phyloP scores from a whole-genome alignment of 1,284 basidiomycete species.

The Leccinum pachyderme region DNA sequence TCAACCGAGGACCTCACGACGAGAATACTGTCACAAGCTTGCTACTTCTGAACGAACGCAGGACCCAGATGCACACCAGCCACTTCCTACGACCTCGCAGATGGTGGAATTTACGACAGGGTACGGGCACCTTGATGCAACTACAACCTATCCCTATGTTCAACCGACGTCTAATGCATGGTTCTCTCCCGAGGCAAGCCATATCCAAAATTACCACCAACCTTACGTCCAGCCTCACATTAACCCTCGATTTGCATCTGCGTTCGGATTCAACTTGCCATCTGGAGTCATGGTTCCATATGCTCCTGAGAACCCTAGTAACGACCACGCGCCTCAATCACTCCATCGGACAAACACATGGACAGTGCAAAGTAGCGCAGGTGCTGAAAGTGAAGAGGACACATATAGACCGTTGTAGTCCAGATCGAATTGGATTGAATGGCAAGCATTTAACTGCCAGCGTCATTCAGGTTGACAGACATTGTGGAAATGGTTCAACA shows the following conservation, averaged over 20 bases:
- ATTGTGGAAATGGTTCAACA: not conserved
- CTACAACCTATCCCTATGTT: conserved; percentile 12
- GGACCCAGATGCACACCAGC: conserved; percentile 31
- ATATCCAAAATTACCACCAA: conserved; percentile 34
- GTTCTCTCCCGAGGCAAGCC: conserved; percentile 13
- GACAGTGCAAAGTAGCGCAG: conserved; percentile 25
- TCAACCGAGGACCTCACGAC: conserved; percentile 16
- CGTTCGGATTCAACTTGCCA: conserved; percentile 47
- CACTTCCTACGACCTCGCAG: conserved; percentile 46
- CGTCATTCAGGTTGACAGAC: conserved; percentile 1
- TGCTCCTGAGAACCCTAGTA: conserved; percentile 12
- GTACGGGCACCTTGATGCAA: conserved; percentile 39
- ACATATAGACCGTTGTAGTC: conserved; percentile 29
- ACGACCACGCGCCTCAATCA: conserved; percentile 10
- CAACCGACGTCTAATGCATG: conserved; percentile 17
- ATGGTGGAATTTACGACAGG: conserved; percentile 47
- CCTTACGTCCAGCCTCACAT: conserved; percentile 74
- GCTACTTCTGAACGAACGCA: conserved; percentile 22
- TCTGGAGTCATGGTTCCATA: conserved; percentile 13
- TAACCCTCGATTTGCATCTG: conserved; percentile 68
- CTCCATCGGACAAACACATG: conserved; percentile 31
- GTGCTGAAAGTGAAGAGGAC: conserved; percentile 19
- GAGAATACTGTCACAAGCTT: conserved; percentile 12
- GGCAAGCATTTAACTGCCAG: conserved; percentile 12
- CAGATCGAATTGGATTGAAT: conserved; percentile 17